These are phyloP conservation scores for Artomyces pyxidatus DNA, from an alignment of 768 basidiomycete genomes.

Conservation along the genomic window DNA sequence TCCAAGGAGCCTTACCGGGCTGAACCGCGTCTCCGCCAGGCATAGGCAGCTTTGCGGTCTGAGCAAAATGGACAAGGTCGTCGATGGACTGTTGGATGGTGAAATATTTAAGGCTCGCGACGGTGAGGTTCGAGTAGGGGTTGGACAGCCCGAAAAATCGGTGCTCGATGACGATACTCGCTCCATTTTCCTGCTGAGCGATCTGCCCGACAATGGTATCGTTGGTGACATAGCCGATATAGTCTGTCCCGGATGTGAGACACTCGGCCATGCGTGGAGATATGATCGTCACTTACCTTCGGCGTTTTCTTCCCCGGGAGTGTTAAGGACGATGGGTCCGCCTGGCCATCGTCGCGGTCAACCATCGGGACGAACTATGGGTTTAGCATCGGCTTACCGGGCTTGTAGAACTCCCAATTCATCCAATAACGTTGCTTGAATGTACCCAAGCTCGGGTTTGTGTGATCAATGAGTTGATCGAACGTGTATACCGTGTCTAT, in stretches of 20 bases:
- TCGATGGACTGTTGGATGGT: constrained; percentile 72
- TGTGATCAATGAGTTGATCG: constrained; percentile 46
- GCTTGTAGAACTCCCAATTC: constrained; percentile 57
- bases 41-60: constrained; percentile 59
- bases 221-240: constrained; percentile 54
- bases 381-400: constrained; percentile 14
- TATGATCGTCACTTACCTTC: constrained; percentile 29
- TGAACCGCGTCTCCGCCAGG: constrained; percentile 53
- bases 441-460: constrained; percentile 54
- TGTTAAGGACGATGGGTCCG: constrained; percentile 57
- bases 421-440: constrained; percentile 73
- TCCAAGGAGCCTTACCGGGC: constrained; percentile 42
- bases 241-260: too few species aligned
- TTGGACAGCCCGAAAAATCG: constrained; percentile 74
- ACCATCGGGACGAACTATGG: too few species aligned
- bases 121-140: constrained; percentile 51
- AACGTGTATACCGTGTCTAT: constrained; percentile 40
- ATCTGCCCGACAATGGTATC: constrained; percentile 53
- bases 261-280: too few species aligned
- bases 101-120: constrained; percentile 47
- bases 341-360: constrained; percentile 9
- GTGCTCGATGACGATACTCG: constrained; percentile 59
- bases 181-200: constrained; percentile 57
- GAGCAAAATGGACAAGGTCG: constrained; percentile 62
- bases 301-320: constrained; percentile 59